Evolutionary conservation across 345 rosid species (phyloP), one percentile per base, ranked within the genome.

Genomic region (Microcos paniculata): DNA sequence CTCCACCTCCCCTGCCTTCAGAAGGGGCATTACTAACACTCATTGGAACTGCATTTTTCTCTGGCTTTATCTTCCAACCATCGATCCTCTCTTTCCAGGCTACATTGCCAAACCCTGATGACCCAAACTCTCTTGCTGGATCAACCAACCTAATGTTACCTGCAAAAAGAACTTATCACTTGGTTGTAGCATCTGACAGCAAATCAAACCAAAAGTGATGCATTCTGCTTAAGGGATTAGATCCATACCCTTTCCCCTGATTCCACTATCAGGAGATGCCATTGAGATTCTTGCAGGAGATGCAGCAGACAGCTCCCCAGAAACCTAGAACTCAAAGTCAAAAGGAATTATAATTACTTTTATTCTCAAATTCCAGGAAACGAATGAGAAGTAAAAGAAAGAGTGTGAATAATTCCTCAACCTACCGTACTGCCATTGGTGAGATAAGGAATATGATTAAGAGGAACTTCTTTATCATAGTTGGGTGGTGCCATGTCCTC

Each of bases 51-150:
- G 31, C 31, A 55, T 71, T 33, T 31, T 80, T 80, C 61, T 80
- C 88, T 46, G 81, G 85, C 73, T 79, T 82, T 62, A 80, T 76
- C 58, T 85, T 81, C 84, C 86, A 85, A 31, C 58, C 67, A 73
- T 88, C 87, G 82, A 87, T 82, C 75, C 86, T 88, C 75, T 88
- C 87, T 65, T 86, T 88, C 90, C 87, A 87, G 33, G 88, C 88
- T 42, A 87, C 79, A 76, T 87, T 88, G 65, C 88, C 90, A 33
- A 81, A 83, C 45, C 90, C 87, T 35, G 43, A 33, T 31, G 62
- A 53, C 48, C 63, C 74, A 21, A 57, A 52, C 28, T 55, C 74
- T 35, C 72, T 68, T 30, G 12, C 72, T 68, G 72, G 56, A 68
- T 68, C 57, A 68, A 48, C 57, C 40, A 68, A 15, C 55, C 24